phyloP scores from a whole-genome alignment of 1,284 basidiomycete species.

The Grifola frondosa region DNA sequence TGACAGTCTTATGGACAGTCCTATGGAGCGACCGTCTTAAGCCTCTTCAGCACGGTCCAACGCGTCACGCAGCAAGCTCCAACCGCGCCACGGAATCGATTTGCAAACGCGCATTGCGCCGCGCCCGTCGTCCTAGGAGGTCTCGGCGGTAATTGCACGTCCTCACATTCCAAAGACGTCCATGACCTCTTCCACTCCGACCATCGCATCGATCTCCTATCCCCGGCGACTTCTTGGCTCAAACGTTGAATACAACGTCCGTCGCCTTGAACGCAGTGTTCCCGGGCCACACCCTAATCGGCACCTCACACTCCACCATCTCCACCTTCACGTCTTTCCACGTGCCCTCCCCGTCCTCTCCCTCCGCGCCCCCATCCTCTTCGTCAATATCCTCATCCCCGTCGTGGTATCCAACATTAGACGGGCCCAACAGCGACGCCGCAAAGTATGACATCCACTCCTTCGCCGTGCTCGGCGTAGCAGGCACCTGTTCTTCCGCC shows the following conservation, averaged over 20 bases:
- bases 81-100: too few relatives aligned
- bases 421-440: slow-evolving; percentile 48
- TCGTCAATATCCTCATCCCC: slow-evolving; percentile 44
- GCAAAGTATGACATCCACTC: slow-evolving; percentile 59
- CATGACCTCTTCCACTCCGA: too few relatives aligned
- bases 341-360: slow-evolving; percentile 58
- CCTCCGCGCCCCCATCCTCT: slow-evolving; percentile 49
- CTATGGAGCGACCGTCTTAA: too few relatives aligned
- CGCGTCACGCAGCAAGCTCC: too few relatives aligned
- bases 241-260: slow-evolving; percentile 78
- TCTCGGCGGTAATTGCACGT: too few relatives aligned
- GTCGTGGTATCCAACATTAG: slow-evolving; percentile 55
- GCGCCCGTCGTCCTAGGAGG: too few relatives aligned
- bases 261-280: slow-evolving; percentile 86
- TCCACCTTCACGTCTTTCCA: slow-evolving; percentile 70
- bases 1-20: too few relatives aligned
- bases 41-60: too few relatives aligned
- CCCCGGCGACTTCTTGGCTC: too few relatives aligned
- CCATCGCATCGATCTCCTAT: too few relatives aligned
- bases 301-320: slow-evolving; percentile 89
- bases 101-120: too few relatives aligned
- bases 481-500: slow-evolving; percentile 11
- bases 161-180: too few relatives aligned
- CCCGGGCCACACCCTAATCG: slow-evolving; percentile 84
- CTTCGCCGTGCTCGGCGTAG: slow-evolving; percentile 30